Evolutionary conservation across 2,329 filamentous ascomycete genomes (phyloP).

Genomic region (Colletotrichum falcatum): DNA sequence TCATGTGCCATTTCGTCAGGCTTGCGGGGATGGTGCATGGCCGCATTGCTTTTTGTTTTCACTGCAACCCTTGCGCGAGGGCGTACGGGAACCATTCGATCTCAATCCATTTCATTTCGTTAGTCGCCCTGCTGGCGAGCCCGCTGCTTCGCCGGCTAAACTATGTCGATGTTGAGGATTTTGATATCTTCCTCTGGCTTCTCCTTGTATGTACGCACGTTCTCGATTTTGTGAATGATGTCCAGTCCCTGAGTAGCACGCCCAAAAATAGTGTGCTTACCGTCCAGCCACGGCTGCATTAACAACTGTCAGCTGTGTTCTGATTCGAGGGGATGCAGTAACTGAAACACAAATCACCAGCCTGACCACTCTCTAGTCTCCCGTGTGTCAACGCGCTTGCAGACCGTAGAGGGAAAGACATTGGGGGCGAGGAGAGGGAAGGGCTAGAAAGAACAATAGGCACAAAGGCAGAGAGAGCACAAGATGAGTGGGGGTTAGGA

Average conservation of each 20-base stretch:
- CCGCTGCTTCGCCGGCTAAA: conserved; percentile 49
- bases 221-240: conserved; percentile 96
- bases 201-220: conserved; percentile 85
- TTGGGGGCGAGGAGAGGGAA: background rate
- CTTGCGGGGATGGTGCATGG: conserved; percentile 39
- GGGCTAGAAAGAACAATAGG: background rate
- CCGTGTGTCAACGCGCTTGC: too few species aligned
- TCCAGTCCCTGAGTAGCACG: conserved; percentile 90
- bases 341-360: background rate
- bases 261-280: conserved; percentile 96
- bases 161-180: conserved; percentile 86
- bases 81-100: conserved; percentile 14
- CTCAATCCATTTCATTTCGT: conserved; percentile 24
- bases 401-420: background rate
- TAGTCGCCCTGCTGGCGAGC: conserved; percentile 1
- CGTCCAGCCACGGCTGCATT: conserved; percentile 85
- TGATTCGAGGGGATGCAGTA: background rate
- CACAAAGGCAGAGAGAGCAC: background rate
- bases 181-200: conserved; percentile 98
- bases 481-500: background rate
- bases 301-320: conserved; percentile 25
- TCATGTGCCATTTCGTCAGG: conserved; percentile 21
- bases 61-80: conserved; percentile 22
- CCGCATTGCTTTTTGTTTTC: conserved; percentile 36
- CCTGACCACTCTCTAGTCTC: background rate